These are phyloP conservation scores for Hyphopichia burtonii DNA, from an alignment of 1,139 yeast species.

Conservation along the genomic window DNA sequence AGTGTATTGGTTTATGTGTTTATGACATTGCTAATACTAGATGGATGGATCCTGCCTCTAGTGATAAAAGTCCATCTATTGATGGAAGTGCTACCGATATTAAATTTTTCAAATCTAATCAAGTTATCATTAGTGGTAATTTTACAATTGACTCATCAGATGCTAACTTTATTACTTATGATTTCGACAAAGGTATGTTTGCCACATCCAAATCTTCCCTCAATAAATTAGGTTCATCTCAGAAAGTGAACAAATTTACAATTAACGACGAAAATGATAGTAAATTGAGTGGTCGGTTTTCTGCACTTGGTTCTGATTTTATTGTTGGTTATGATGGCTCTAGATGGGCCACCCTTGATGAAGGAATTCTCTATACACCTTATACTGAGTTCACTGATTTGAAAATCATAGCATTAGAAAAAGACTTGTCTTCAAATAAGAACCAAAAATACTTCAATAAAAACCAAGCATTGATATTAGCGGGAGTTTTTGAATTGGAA, in stretches of 20 bases:
- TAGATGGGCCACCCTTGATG: slow-evolving; percentile 43
- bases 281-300: slow-evolving; percentile 47
- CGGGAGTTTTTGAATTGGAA: slow-evolving; percentile 58
- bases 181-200: slow-evolving; percentile 40
- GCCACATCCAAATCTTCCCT: slow-evolving; percentile 18
- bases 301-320: slow-evolving; percentile 54
- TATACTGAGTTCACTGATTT: slow-evolving; percentile 38
- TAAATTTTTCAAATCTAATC: slow-evolving; percentile 48
- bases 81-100: slow-evolving; percentile 58
- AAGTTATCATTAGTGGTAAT: slow-evolving; percentile 64
- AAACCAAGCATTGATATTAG: slow-evolving; percentile 51
- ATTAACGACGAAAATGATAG: slow-evolving; percentile 47
- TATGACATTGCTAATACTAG: slow-evolving; percentile 56
- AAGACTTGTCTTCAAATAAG: slow-evolving; percentile 20
- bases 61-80: slow-evolving; percentile 31
- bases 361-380: slow-evolving; percentile 28
- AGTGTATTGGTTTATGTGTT: slow-evolving; percentile 66
- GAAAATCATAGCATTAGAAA: slow-evolving; percentile 36
- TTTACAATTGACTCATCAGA: slow-evolving; percentile 37
- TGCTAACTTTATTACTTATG: slow-evolving; percentile 50
- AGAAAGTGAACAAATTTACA: slow-evolving; percentile 47
- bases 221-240: slow-evolving; percentile 30
- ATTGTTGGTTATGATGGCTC: slow-evolving; percentile 52
- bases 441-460: slow-evolving; percentile 37
- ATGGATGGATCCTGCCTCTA: slow-evolving; percentile 53